Conservation (phyloP, 495 filamentous ascomycete genomes). For the Tuber indicum region DNA sequence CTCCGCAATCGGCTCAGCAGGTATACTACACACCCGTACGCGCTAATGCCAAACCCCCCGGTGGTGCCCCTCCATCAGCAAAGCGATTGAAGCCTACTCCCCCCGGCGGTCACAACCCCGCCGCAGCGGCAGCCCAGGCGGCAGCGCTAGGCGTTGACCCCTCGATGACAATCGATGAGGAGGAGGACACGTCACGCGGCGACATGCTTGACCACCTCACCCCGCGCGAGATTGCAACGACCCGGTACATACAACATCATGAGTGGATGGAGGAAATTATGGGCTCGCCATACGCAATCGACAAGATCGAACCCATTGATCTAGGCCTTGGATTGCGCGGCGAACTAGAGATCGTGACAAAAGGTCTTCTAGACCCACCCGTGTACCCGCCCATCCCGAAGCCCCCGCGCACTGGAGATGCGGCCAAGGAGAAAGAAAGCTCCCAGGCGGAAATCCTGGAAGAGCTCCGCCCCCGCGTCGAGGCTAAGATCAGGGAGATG, state of each 20-base stretch:
- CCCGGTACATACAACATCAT: slow-evolving; percentile 86
- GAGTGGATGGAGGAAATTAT: slow-evolving; percentile 99
- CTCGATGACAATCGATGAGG: slow-evolving; percentile 67
- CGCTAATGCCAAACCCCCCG: slow-evolving; percentile 14
- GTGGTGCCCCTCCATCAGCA: slow-evolving; percentile 26
- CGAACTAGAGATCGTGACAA: slow-evolving; percentile 71
- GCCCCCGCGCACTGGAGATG: slow-evolving; percentile 42
- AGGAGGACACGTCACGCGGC: slow-evolving; percentile 76
- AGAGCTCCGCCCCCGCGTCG: slow-evolving; percentile 69
- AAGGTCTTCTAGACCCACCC: slow-evolving; percentile 60
- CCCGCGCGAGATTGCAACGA: slow-evolving; percentile 76
- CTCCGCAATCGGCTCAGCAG: slow-evolving; percentile 14
- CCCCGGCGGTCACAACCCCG: slow-evolving; percentile 10
- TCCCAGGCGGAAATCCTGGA: slow-evolving; percentile 58
- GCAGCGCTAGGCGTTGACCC: slow-evolving; percentile 36
- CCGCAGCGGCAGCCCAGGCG: slow-evolving; percentile 20
- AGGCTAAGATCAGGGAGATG: slow-evolving; percentile 57
- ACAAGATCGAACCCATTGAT: slow-evolving; percentile 78
- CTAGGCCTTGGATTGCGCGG: slow-evolving; percentile 81
- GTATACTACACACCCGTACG: slow-evolving; percentile 34
- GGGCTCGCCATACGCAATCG: slow-evolving; percentile 72
- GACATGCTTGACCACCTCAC: slow-evolving; percentile 83
- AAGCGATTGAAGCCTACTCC: slow-evolving; percentile 34
- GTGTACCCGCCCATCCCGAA: slow-evolving; percentile 55
- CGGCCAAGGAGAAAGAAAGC: slow-evolving; percentile 49